phyloP scores from a whole-genome alignment of 164 flowering plant genomes.

The Paratinospora sagittata region DNA sequence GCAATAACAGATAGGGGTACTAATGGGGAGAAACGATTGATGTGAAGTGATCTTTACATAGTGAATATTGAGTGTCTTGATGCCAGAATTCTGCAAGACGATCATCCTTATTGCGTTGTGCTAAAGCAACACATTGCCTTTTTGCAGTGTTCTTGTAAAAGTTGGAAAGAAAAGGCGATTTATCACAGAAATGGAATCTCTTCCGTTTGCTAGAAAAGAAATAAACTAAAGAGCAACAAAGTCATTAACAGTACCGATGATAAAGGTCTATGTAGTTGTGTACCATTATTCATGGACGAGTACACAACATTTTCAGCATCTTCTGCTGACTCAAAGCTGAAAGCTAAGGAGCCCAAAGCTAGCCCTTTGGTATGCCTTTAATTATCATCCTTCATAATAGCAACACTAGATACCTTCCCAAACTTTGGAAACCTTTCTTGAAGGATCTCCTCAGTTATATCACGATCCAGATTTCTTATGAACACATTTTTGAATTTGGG shows the following conservation, averaged over 20 bases:
- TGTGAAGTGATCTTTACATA: background rate
- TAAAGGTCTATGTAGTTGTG: background rate
- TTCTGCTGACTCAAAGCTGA: background rate
- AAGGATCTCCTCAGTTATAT: background rate
- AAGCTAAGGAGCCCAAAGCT: background rate
- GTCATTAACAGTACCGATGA: too few relatives aligned
- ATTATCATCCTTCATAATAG: background rate
- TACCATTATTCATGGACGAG: background rate
- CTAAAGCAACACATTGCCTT: slow-evolving; percentile 24
- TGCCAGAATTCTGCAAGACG: slow-evolving; percentile 1
- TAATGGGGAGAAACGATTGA: background rate
- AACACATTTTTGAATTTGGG: too few relatives aligned
- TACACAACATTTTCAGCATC: background rate
- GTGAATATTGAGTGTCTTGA: background rate
- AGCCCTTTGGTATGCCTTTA: background rate
- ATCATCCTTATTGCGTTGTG: slow-evolving; percentile 22
- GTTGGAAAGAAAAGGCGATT: background rate
- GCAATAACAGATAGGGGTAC: background rate
- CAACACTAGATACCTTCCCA: background rate
- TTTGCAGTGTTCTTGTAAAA: slow-evolving; percentile 19
- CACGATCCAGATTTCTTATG: background rate
- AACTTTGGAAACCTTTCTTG: background rate
- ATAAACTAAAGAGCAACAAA: background rate
- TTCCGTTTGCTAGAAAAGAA: background rate
- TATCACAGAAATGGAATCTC: background rate